Evolutionary conservation across 345 rosid species (phyloP), one percentile per base, ranked within the genome.

Genomic region (Acer saccharum): DNA sequence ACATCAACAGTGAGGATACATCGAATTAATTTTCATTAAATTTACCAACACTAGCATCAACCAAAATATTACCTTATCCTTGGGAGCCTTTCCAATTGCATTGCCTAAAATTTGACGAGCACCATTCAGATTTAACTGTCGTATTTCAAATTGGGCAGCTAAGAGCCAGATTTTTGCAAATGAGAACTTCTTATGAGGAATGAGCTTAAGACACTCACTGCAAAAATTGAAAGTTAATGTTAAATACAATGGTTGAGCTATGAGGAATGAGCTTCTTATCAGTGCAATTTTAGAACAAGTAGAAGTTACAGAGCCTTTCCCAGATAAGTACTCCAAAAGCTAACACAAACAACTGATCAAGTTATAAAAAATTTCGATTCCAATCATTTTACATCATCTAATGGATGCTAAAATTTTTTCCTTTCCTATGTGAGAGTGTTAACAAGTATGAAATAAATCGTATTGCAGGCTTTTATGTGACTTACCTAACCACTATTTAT

Each of bases 161-260:
- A 95, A 82, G 78, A 95, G 91, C 97, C 98, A 93, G 52, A 95
- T 81, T 81, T 95, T 95, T 27, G 97, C 97, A 80, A 95, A 93
- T 46, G 98, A 93, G 64, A 95, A 91, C 74, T 89, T 92, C 81
- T 76, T 71, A 54, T 95, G 97, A 7, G 98, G 98, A 39, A 95
- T 94, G 41, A 93, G 83, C 68, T 89, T 90, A 77, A 95, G 89
- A 69, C 98, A 93, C 77, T 90, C 95, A 82, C 98, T 93, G 81
- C 16, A 81, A 82, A 76, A 17, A 68, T 57, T 12, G 20, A 48
- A 80, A 67, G 41, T 68, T 39, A 76, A 67, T 72, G 44, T 84
- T 74, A 77, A 73, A 69, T 10, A 23, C 25, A 11, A 73, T 60
- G 2, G 43, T 29, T 25, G 3, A 74, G 5, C 12, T 43, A 69